Base-by-base conservation (phyloP, 169 alveolate genomes). In the Plasmodium cynomolgi region DNA sequence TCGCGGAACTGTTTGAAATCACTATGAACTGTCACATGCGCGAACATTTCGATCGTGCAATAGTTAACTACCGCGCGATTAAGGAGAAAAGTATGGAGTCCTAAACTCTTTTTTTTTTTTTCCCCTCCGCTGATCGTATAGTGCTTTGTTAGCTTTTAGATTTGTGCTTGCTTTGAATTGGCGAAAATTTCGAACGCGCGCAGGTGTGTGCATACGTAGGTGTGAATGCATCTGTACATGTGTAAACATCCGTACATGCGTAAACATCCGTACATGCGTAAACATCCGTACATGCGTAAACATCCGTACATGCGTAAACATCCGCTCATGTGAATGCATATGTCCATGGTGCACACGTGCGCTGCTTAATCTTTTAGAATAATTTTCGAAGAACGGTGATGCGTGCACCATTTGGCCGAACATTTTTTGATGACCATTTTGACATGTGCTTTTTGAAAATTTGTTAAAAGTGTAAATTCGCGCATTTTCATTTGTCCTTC, bases 1-100 rank as follows among this genome's bases (percentile, higher is more conserved):
- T 88, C 54, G 39, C 20, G n/a, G 77, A 88, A 2, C 33, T 79
- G 71, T 79, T 77, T 80, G 90, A 79, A 3, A 80, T 37, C 34
- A 88, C 94, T 15, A 34, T 88, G 74, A 34, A 79, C 44, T 88
- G 94, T 37, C 72, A 88, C 47, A 41, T 71, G n/a, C 80, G 73
- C 11, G 41, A 88, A 11, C 81, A 23, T 77, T 2, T 58, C 29
- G 82, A 73, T 80, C 72, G 71, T 37, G 88, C 94, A 31, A 86
- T 75, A 47, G 37, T 29, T 15, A 85, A 74, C 39, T 85, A 31
- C 37, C 11, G 9, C 20, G 58, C 33, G 75, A 29, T 75, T 73
- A 85, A 77, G 47, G 92, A 50, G 39, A 54, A 3, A 56, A 15
- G 41, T 17, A 56, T 82, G 20, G 84, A 20, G 31, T 31, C 84